Base-by-base conservation (phyloP, 1,284 basidiomycete species). In the Ceratobasidium theobromae region DNA sequence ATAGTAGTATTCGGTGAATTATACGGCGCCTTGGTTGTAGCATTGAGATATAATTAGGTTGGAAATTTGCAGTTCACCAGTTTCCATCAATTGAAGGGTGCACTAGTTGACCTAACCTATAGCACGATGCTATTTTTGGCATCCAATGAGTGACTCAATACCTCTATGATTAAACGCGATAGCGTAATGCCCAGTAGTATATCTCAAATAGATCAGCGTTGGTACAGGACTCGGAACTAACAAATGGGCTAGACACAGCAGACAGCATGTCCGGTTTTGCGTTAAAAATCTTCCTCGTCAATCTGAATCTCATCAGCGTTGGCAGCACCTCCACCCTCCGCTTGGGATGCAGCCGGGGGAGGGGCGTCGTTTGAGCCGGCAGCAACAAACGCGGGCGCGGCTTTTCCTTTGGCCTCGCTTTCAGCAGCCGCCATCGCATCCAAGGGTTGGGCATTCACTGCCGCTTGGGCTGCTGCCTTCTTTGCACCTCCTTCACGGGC, bases 271-370 rank as follows among this genome's bases (percentile, higher is more conserved):
- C n/a, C n/a, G n/a, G n/a, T n/a, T n/a, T n/a, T n/a, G n/a, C 27
- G 25, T 48, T 23, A 62, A 45, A 54, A 65, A 74, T 88, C 86
- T 71, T 91, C 88, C 65, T 91, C 89, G 74, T 91, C 89, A 58
- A 92, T 92, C 71, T 89, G 89, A 69, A 92, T 92, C 77, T 92
- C 89, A 67, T 92, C 89, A 46, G 77, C 83, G 74, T 92, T 92
- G 70, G 73, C 69, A 68, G 71, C 76, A 6, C 62, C 69, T 32
- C 72, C 70, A 21, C 73, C 76, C 38, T 75, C 76, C 12, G 74
- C 74, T 52, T n/a, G n/a, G n/a, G n/a, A n/a, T n/a, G n/a, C n/a
- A n/a, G n/a, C n/a, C n/a, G n/a, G n/a, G n/a, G n/a, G n/a, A 27
- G 73, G 77, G 1, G 80, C 45, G 27, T 35, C 41, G 14, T 66